Evolutionary conservation across 208 protist species (phyloP), one percentile per base, ranked within the genome.

Genomic region (Porcisia hertigi): DNA sequence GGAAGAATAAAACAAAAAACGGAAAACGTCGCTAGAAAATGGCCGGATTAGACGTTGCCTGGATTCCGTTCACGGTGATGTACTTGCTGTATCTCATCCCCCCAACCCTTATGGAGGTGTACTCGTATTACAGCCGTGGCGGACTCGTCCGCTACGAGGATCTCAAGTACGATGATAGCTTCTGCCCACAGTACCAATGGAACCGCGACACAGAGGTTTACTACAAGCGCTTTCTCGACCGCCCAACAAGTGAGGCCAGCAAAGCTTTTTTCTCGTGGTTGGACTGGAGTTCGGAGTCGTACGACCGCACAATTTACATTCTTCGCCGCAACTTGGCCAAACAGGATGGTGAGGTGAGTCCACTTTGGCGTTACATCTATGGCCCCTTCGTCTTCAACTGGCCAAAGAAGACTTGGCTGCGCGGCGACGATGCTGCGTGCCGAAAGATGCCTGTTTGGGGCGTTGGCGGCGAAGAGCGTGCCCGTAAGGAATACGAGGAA

Each of bases 361-460:
- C 77, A 12, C 92, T 82, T 84, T 88, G 90, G 82, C 86, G 76
- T 62, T 96, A 97, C 81, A 69, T 97, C 52, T 97, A 96, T 81
- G 93, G 93, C 53, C 91, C 91, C 1, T 97, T 95, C 78, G 81
- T 96, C 18, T 97, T 97, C 70, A 97, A 96, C 82, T 97, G 93
- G 93, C 84, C 91, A 60, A 96, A 96, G 86, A 92, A 94, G 74
- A 84, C 82, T 66, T 97, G 93, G 92, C 88, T 96, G 54, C 91
- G 93, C 57, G 93, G 91, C 30, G 93, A 97, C 69, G 93, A 97
- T 74, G 89, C 90, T 18, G 90, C 87, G 14, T 81, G 77, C 23
- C 89, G 91, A 79, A 75, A 84, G 55, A 83, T 84, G 82, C 93
- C 93, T 1, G 91, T 88, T 41, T 97, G 93, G 92, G 93, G 93